Evolutionary conservation across 208 protist genomes (phyloP), one percentile per base, ranked within the genome.

Genomic region (Wallacemonas sp.): DNA sequence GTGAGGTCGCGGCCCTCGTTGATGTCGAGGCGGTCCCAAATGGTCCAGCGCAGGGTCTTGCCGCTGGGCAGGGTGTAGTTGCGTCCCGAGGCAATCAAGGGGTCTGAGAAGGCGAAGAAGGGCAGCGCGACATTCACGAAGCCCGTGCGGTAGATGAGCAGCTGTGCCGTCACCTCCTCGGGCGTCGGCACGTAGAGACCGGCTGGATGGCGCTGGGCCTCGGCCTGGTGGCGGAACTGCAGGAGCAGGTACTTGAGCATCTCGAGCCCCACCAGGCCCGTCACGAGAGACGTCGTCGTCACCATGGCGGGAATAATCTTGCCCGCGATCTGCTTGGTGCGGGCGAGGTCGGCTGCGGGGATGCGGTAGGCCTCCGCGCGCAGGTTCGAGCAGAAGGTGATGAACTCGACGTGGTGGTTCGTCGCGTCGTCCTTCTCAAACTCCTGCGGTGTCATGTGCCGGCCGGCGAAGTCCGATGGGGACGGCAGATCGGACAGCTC

Each of bases 221-320:
- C 23, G 14, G 32, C 54, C 28, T 46, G 42, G 45, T 83, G 76
- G 11, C 73, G 71, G 33, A 73, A 83, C 65, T 92, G 81, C 1
- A 87, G 49, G 23, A 90, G 71, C 10, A 97, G 52, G 36, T 99
- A 84, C 87, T 99, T 99, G 71, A 98, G 95, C 28, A 99, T 61
- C 79, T 99, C 99, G 14, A 99, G 70, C 62, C 80, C 87, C 1
- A 99, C 97, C 2, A 99, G 86, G 5, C 99, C 99, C 36, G 96
- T 97, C 14, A 99, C 97, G 18, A 99, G 61, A 8, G 99, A 97
- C 8, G 99, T 99, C 14, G 99, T 99, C 18, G 99, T 99, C 48
- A 99, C 98, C 85, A 99, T 99, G 10, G 99, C 99, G 22, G 99
- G 99, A 69, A 99, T 99, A 81, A 99, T 99, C 70, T 98, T 98